Evolutionary conservation across 768 basidiomycete species (phyloP), one percentile per base, ranked within the genome.

Genomic region (Agaricus bisporus): DNA sequence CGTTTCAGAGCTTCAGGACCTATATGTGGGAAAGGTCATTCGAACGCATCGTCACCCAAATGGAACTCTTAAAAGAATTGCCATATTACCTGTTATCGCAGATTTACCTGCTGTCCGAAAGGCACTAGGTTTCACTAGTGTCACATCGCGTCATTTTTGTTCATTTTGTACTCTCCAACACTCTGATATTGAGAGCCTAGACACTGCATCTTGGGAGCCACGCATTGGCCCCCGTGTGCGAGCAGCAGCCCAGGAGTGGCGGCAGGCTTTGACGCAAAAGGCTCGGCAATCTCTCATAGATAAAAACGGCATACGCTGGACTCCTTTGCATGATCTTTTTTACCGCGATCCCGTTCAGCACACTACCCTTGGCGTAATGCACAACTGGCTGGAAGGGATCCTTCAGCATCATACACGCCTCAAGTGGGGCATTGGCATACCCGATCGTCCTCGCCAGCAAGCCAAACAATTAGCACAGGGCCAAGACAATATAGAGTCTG

Each of bases 331-430:
- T 32, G 45, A 37, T 2, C 56, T 65, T 15, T 25, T 42, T 3
- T 65, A 65, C 47, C 49, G 59, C n/a, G 62, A 65, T 54, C 59
- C 61, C 36, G 62, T 65, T 15, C 22, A 42, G 4, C 62, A 65
- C 41, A 61, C 60, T 1, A 17, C 62, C 4, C 58, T 65, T 26
- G 64, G 64, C 3, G 15, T 59, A 1, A 61, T 65, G 62, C 64
- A 65, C 41, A 65, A 63, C 52, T 65, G 64, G 62, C 42, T 61
- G 7, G 63, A 65, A 55, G 64, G 60, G 5, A 20, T 41, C 10
- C 29, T 29, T 29, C 29, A 29, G 29, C 29, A 29, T 29, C 29
- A 29, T 10, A 1, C 10, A 5, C 39, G 39, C 14, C 6, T 41
- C 20, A 41, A 41, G 14, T 41, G 39, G 39, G 39, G 39, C 5